Base-by-base conservation (phyloP, 2,329 filamentous ascomycete species). In the Anisogramma anomala region DNA sequence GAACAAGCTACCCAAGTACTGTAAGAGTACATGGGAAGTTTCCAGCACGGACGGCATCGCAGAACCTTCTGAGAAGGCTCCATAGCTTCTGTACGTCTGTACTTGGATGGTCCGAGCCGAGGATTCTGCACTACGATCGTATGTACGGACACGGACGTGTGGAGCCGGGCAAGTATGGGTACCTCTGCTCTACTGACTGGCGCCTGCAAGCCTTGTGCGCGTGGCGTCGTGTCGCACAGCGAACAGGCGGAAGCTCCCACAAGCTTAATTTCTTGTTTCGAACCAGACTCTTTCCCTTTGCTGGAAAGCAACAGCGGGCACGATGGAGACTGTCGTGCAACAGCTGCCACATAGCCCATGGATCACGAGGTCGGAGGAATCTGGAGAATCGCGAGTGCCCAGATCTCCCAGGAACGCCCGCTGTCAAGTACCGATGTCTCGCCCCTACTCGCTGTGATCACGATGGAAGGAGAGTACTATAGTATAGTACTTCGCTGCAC, bases 41-140 rank as follows among this genome's bases (percentile, higher is more conserved):
- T 35, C 37, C 46, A 44, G 45, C 41, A 39, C 36, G 34, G 45
- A 38, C 45, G 45, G 39, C 38, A 40, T 36, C 43, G 28, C 41
- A 41, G 41, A 36, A 32, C 38, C 23, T 20, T 18, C 22, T 14
- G 38, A n/a, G 27, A 17, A 19, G 41, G 33, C 38, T 35, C 45
- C 41, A 44, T 44, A 40, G 13, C 25, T 23, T 38, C 37, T 47
- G 41, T 47, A 47, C 45, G n/a, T n/a, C n/a, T n/a, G n/a, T n/a
- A n/a, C n/a, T n/a, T n/a, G n/a, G n/a, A n/a, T n/a, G n/a, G n/a
- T n/a, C n/a, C n/a, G n/a, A n/a, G n/a, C n/a, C n/a, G n/a, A n/a
- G n/a, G n/a, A n/a, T n/a, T n/a, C n/a, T n/a, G n/a, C n/a, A n/a
- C n/a, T n/a, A n/a, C n/a, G n/a, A n/a, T n/a, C n/a, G n/a, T n/a